These are phyloP conservation scores for Cyberlindnera euphorbiae DNA, from an alignment of 805 yeast genomes.

Conservation along the genomic window DNA sequence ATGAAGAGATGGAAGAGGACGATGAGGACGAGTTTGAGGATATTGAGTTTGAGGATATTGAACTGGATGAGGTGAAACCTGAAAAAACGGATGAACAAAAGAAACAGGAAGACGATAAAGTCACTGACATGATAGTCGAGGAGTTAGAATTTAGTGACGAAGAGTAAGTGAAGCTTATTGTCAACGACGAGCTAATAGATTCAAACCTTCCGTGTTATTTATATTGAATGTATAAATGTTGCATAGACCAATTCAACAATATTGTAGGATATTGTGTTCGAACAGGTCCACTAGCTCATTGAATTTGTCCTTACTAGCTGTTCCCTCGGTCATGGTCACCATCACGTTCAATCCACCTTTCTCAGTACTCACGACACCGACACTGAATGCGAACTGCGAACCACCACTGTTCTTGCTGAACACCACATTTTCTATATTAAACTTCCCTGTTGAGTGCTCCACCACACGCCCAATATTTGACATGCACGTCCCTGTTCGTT, in stretches of 20 bases:
- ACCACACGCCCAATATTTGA: conserved; percentile 21
- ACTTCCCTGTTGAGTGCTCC: background rate
- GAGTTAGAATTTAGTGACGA: conserved; percentile 28
- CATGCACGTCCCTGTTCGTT: conserved; percentile 14
- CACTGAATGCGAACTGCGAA: conserved; percentile 10
- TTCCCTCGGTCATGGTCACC: conserved; percentile 14
- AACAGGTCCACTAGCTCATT: conserved; percentile 10
- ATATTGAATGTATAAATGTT: conserved; percentile 16
- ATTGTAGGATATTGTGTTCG: conserved; percentile 5
- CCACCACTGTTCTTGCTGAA: conserved; percentile 16
- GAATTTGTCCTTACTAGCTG: conserved; percentile 4
- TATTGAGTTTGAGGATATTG: conserved; percentile 53
- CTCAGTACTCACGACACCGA: conserved; percentile 9
- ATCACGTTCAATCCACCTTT: conserved; percentile 16
- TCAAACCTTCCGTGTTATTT: too few species aligned
- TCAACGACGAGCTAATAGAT: too few species aligned
- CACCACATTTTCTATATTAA: conserved; percentile 12
- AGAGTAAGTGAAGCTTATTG: too few species aligned
- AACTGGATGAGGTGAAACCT: conserved; percentile 39
- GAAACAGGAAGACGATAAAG: conserved; percentile 2
- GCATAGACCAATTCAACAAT: conserved; percentile 1
- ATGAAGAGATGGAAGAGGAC: conserved; percentile 30
- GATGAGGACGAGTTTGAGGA: conserved; percentile 53
- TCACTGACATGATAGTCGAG: conserved; percentile 11
- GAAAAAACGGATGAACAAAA: conserved; percentile 3